A percentile compares a stretch with the other conserved stretches of the same genome.
Evolutionary conservation across 345 rosid genomes (phyloP).

Genomic region (Anastatica hierochuntica): DNA sequence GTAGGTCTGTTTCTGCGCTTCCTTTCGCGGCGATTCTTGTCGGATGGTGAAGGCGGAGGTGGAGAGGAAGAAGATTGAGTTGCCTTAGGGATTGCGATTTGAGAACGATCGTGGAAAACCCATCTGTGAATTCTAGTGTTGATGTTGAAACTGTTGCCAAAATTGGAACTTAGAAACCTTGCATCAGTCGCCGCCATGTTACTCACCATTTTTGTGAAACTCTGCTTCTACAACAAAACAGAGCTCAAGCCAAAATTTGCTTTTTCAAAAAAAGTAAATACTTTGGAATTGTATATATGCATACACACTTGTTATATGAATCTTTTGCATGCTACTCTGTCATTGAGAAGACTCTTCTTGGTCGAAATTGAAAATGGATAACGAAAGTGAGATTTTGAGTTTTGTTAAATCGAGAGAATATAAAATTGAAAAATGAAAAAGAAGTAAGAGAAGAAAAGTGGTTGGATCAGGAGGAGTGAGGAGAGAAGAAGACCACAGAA

Average conservation of each 20-base stretch:
- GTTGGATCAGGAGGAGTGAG: conserved; percentile 12
- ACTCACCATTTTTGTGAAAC: conserved; percentile 15
- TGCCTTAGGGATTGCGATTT: conserved; percentile 27
- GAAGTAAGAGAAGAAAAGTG: conserved; percentile 13
- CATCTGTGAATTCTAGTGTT: conserved; percentile 21
- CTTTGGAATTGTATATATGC: conserved; percentile 6
- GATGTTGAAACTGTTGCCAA: conserved; percentile 22
- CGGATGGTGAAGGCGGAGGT: conserved; percentile 17
- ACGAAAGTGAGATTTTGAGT: conserved; percentile 14
- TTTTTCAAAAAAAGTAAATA: not conserved
- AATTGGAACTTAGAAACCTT: conserved; percentile 26
- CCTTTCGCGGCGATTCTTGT: conserved; percentile 19
- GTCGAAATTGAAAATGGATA: conserved; percentile 25
- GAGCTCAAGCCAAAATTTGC: conserved; percentile 8
- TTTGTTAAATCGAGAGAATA: not conserved
- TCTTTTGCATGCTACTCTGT: conserved; percentile 18
- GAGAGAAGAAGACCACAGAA: conserved; percentile 20
- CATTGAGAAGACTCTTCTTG: conserved; percentile 16
- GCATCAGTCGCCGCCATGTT: conserved; percentile 28
- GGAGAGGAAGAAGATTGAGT: conserved; percentile 30
- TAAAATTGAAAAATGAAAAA: not conserved
- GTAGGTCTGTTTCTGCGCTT: conserved; percentile 8
- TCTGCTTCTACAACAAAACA: conserved; percentile 14
- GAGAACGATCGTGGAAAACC: conserved; percentile 19
- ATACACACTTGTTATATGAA: conserved; percentile 13